These are phyloP conservation scores for Tylopilus sp. DNA, from an alignment of 768 basidiomycete genomes.

Conservation along the genomic window DNA sequence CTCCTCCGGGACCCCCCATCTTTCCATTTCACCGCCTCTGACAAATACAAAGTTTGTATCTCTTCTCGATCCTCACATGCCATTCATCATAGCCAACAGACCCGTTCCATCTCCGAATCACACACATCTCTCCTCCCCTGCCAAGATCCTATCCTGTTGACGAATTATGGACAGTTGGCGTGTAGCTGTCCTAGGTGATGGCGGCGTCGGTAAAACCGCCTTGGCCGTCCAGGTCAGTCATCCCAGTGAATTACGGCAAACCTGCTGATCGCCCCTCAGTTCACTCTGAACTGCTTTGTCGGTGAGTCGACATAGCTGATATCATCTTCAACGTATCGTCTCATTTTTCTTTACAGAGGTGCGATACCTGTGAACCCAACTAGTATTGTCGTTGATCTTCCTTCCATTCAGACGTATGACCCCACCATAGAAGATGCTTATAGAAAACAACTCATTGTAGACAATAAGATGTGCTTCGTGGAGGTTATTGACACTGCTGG, in stretches of 20 bases:
- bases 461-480: slow-evolving; percentile 92
- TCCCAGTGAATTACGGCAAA: not conserved
- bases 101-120: slow-evolving; percentile 28
- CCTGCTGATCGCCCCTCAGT: slow-evolving; percentile 48
- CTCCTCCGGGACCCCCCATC: slow-evolving; percentile 21
- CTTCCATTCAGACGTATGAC: slow-evolving; percentile 77
- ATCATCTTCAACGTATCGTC: slow-evolving; percentile 9
- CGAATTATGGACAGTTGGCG: slow-evolving; percentile 89
- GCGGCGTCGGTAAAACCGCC: slow-evolving; percentile 96
- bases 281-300: slow-evolving; percentile 94
- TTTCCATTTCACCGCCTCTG: slow-evolving; percentile 31
- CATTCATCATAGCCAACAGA: slow-evolving; percentile 20
- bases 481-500: slow-evolving; percentile 98
- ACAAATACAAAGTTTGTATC: slow-evolving; percentile 27
- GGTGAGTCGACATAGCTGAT: slow-evolving; percentile 48
- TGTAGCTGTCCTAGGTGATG: slow-evolving; percentile 94
- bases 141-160: slow-evolving; percentile 11
- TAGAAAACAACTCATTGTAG: slow-evolving; percentile 90
- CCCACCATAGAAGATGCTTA: slow-evolving; percentile 99
- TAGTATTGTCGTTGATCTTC: slow-evolving; percentile 7
- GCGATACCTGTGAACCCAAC: slow-evolving; percentile 15
- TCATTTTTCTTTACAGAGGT: slow-evolving; percentile 49
- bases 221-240: slow-evolving; percentile 84
- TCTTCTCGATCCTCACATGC: slow-evolving; percentile 18
- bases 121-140: slow-evolving; percentile 20